These are phyloP conservation scores for Solanum bulbocastanum DNA, from an alignment of 257 asterid genomes.

Conservation along the genomic window DNA sequence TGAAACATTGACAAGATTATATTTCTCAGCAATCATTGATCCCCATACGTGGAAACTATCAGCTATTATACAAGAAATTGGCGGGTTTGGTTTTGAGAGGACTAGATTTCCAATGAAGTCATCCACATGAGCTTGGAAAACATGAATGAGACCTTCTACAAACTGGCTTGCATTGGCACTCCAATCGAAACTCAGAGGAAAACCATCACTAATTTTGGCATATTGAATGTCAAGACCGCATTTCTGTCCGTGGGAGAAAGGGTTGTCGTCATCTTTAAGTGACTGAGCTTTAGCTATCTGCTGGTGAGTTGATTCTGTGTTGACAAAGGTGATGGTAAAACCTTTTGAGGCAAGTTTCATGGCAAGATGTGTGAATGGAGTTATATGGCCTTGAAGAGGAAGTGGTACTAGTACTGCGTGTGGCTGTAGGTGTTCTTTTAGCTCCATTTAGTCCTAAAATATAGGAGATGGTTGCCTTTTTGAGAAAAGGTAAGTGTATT, in stretches of 20 bases:
- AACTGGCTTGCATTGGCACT: conserved; percentile 1
- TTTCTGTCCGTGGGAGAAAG: conserved; percentile 31
- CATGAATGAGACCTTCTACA: conserved; percentile 1
- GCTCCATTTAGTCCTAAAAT: neutral
- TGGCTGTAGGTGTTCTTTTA: neutral
- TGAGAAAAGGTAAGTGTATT: neutral
- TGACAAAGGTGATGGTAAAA: conserved; percentile 20
- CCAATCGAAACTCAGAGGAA: conserved; percentile 34
- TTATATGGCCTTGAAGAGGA: conserved; percentile 33
- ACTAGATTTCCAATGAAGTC: conserved; percentile 21
- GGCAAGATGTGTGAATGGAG: conserved; percentile 18
- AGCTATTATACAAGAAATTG: conserved; percentile 26
- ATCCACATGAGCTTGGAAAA: conserved; percentile 28
- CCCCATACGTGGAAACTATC: conserved; percentile 45
- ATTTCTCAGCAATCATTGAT: conserved; percentile 21
- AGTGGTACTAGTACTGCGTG: conserved; percentile 15
- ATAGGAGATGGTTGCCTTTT: neutral
- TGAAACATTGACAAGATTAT: conserved; percentile 37
- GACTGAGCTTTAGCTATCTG: conserved; percentile 1
- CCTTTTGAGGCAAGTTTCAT: conserved; percentile 26
- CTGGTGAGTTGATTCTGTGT: conserved; percentile 18
- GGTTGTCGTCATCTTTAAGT: conserved; percentile 3
- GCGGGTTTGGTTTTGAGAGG: neutral
- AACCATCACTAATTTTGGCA: conserved; percentile 40
- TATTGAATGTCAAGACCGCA: conserved; percentile 57